Conservation (phyloP, 768 basidiomycete genomes). For the Podaxis mareebaensis region DNA sequence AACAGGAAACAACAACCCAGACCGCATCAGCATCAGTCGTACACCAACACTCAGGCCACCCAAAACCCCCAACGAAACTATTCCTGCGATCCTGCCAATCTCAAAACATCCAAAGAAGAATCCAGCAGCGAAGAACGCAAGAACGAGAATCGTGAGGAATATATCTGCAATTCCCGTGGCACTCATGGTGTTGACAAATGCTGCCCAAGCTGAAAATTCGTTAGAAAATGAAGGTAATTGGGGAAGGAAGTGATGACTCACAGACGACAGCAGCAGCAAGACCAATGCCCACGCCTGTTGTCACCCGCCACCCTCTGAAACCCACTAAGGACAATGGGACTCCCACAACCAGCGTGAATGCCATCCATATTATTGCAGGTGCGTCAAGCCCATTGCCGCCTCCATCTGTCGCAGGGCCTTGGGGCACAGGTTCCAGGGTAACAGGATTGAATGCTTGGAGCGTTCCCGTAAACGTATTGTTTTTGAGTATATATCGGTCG, state of each 20-base stretch:
- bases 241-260: constrained; percentile 26
- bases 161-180: constrained; percentile 52
- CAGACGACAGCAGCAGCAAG: constrained; percentile 47
- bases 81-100: constrained; percentile 47
- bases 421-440: constrained; percentile 45
- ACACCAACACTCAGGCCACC: constrained; percentile 62
- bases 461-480: constrained; percentile 37
- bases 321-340: constrained; percentile 56
- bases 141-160: constrained; percentile 46
- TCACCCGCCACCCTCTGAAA: constrained; percentile 56
- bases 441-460: constrained; percentile 44
- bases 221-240: constrained; percentile 2
- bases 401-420: constrained; percentile 61
- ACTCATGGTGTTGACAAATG: constrained; percentile 56
- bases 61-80: constrained; percentile 44
- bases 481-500: constrained; percentile 16
- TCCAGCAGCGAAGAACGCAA: constrained; percentile 51
- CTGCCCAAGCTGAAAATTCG: constrained; percentile 53
- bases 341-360: constrained; percentile 52
- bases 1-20: constrained; percentile 45
- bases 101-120: constrained; percentile 57
- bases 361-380: constrained; percentile 60
- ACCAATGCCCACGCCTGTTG: constrained; percentile 56
- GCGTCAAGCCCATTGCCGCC: constrained; percentile 46
- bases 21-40: constrained; percentile 51